Percentiles rank a stretch among this genome's conserved stretches.
These are phyloP conservation scores for Quercus phellos DNA, from an alignment of 331 rosid genomes.

Conservation along the genomic window DNA sequence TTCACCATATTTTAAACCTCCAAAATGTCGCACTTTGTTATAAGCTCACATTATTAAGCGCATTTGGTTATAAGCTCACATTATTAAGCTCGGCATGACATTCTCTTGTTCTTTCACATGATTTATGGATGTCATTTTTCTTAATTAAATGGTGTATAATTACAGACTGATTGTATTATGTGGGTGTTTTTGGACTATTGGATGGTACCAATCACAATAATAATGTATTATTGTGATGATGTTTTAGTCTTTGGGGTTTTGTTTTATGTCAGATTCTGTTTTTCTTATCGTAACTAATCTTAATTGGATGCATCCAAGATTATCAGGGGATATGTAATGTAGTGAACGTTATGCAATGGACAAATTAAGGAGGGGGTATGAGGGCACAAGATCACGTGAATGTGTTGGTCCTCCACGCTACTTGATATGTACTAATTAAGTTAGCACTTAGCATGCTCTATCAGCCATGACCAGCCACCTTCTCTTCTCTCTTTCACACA, in stretches of 20 bases:
- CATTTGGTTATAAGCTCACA: no score
- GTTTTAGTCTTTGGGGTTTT: not conserved
- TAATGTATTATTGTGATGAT: not conserved
- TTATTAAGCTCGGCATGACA: no score
- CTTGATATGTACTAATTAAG: not conserved
- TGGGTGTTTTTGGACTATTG: not conserved
- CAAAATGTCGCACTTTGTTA: no score
- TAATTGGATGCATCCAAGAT: not conserved
- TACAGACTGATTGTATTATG: not conserved
- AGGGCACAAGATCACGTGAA: constrained; percentile 6
- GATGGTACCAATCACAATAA: not conserved
- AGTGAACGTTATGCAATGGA: not conserved
- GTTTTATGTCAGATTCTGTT: not conserved
- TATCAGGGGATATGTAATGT: not conserved
- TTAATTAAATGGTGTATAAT: not conserved
- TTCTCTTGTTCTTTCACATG: not conserved
- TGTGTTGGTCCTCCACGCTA: not conserved
- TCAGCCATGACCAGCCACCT: not conserved
- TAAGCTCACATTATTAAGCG: no score
- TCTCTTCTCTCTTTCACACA: not conserved
- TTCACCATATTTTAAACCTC: no score
- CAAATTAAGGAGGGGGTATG: not conserved
- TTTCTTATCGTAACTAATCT: not conserved
- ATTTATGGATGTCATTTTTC: not conserved
- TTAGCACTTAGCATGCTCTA: not conserved